Base-by-base conservation (phyloP, 331 rosid genomes). In the Quercus tomentella region DNA sequence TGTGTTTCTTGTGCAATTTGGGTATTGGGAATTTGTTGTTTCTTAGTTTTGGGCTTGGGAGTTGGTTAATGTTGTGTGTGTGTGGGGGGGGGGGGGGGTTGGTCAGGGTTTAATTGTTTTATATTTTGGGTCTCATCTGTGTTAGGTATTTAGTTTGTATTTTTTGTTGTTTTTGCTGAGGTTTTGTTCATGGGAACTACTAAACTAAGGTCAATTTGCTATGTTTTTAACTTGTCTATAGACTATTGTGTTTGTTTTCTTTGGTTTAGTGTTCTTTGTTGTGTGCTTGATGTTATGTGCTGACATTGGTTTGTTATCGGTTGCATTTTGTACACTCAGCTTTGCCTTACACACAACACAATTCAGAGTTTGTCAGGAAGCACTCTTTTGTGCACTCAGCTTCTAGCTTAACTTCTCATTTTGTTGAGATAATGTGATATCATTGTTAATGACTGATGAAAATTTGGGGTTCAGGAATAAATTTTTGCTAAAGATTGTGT, bases 11-110 rank as follows among this genome's bases (percentile, higher is more conserved):
- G 55, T 49, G 18, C 51, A 75, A 77, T 54, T 63, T 30, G 33
- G 28, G 78, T 33, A 35, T 61, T 79, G 72, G 52, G 43, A 62
- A 41, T 72, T 20, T 52, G 57, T 78, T 45, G 56, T 49, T 78
- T 26, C 25, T 26, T 60, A 8, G 11, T 51, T 15, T 37, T 76
- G 30, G 7, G 15, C 35, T 2, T 16, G 22, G 73, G 37, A 67
- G 18, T 35, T 20, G 65, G 57, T 31, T 70, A 26, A 18, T 17
- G 16, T 70, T 25, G 25, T 52, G 74, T 6, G 9, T 49, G 9
- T 20, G 26, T 11, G 26, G 3, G 20, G 28, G 9, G 57, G 16
- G 57, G 16, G 70, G 43, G 25, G 28, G 15, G 26, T 21, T 67
- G 7, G 33, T 4, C 20, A 17, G 51, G n/a, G 72, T 17, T 31